These are phyloP conservation scores for Mycena albidolilacea DNA, from an alignment of 768 basidiomycete species.

Conservation along the genomic window DNA sequence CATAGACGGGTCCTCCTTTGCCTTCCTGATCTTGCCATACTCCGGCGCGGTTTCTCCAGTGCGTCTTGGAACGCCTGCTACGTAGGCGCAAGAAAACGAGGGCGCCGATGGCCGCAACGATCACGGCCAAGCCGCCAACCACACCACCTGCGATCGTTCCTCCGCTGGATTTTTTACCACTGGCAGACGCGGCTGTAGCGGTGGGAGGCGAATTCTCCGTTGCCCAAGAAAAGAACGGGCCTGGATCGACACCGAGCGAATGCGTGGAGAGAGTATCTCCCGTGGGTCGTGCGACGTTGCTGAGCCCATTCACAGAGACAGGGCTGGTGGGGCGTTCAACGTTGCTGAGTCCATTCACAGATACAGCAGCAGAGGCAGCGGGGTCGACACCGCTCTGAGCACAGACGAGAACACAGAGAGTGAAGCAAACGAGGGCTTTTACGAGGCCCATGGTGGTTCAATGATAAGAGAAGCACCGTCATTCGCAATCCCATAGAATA, in stretches of 20 bases:
- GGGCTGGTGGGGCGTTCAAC: conserved; percentile 3
- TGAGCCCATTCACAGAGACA: conserved; percentile 15
- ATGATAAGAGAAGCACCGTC: not conserved
- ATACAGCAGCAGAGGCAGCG: conserved; percentile 2
- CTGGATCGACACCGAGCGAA: not conserved
- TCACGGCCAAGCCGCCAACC: conserved; percentile 25
- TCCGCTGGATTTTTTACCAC: conserved; percentile 13
- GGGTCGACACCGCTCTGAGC: conserved; percentile 18
- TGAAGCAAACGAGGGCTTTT: conserved; percentile 13
- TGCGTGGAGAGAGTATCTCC: conserved; percentile 1
- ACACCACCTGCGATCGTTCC: conserved; percentile 30
- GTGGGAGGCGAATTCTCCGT: not conserved
- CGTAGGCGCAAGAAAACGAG: conserved; percentile 29
- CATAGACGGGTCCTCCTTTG: conserved; percentile 44
- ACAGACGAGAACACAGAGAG: conserved; percentile 9
- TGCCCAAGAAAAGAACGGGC: not conserved
- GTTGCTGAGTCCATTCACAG: conserved; percentile 6
- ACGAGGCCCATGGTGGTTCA: conserved; percentile 17
- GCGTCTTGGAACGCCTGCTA: conserved; percentile 20
- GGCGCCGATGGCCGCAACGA: conserved; percentile 20
- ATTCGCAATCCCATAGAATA: no score
- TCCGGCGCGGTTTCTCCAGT: conserved; percentile 36
- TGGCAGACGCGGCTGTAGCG: not conserved
- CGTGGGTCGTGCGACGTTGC: not conserved
- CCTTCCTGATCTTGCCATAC: conserved; percentile 29